Evolutionary conservation across 805 yeast genomes (phyloP), one percentile per base, ranked within the genome.

Genomic region (Jamesozyma jinghongensis): DNA sequence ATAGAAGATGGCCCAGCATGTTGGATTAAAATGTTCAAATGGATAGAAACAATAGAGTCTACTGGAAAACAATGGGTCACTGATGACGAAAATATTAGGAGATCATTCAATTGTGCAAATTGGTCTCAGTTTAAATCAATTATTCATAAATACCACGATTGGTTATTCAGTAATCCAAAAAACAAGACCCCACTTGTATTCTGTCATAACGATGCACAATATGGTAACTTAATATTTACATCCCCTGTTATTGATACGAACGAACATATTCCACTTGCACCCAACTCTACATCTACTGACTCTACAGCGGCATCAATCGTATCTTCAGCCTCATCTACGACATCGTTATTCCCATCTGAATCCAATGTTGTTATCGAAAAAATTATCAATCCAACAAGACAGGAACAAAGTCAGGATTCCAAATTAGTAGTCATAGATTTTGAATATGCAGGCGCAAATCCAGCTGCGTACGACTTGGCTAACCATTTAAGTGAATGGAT

Each of bases 401-500:
- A 59, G 28, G 71, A 67, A 36, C 60, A 59, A 42, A 53, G 66
- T 41, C 79, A 76, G 52, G 88, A 83, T 61, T 70, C 77, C 35
- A 81, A 79, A 56, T 69, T 90, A 43, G 95, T 85, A 10, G 98
- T 92, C 10, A 92, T 92, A 54, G 98, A 92, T 60, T 92, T 92
- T 61, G 98, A 92, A 64, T 92, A 90, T 61, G 79, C 95, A 0
- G 97, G 96, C 1, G 79, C 94, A 10, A 92, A 88, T 55, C 69
- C 79, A 34, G 86, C 95, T 1, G 95, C 94, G 2, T 85, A 71
- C 57, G 98, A 92, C 59, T 75, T 92, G 41, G 88, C 88, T 12
- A 88, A 92, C 60, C 98, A 92, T 65, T 84, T 92, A 51, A 74
- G 84, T 48, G 98, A 90, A 66, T 90, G 98, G 98, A 92, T 88